Evolutionary conservation across 2,329 filamentous ascomycete species (phyloP), one percentile per base, ranked within the genome.

Genomic region (Aspergillus bombycis): DNA sequence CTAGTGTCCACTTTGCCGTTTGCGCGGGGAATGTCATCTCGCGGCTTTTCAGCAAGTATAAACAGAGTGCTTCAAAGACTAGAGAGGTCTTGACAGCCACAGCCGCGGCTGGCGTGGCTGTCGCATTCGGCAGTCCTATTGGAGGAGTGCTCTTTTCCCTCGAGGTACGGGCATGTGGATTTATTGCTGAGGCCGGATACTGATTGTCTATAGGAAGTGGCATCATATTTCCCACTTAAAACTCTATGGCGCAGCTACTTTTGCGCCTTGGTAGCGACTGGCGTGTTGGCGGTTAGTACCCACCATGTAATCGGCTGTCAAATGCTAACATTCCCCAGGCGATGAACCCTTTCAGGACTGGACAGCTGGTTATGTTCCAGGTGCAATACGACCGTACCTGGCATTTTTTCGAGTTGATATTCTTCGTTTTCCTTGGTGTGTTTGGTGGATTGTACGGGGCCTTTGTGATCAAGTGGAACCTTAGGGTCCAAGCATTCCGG

Each of bases 201-300:
- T 76, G 61, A 75, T 54, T 12, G 4, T 19, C 6, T 58, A 52
- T 60, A 84, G 81, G 95, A 99, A 83, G 97, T 99, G 91, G 94
- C 94, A 19, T 96, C 89, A 62, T 91, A 97, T 73, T 99, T 99
- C 71, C 95, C 95, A 0, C 86, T 99, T 23, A 98, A 98, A 80
- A 99, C 95, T 0, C 88, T 99, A 79, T 98, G 95, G 95, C 87
- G 95, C 70, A 97, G 93, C 76, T 99, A 98, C 77, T 98, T 99
- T 77, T 99, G 95, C 78, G 95, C 95, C 34, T 81, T 99, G 67
- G 94, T 99, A 6, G 95, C 94, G 6, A 98, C 95, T 1, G 93
- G 93, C 57, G 93, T 97, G 19, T 81, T 99, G 45, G 91, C 95
- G 30, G 84, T 86, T 81, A 63, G 83, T 77, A 34, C 32, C 16